Percentiles rank a stretch among this genome's conserved stretches.
phyloP scores from a whole-genome alignment of 2,329 filamentous ascomycete species.

The Dactylellina leptospora region DNA sequence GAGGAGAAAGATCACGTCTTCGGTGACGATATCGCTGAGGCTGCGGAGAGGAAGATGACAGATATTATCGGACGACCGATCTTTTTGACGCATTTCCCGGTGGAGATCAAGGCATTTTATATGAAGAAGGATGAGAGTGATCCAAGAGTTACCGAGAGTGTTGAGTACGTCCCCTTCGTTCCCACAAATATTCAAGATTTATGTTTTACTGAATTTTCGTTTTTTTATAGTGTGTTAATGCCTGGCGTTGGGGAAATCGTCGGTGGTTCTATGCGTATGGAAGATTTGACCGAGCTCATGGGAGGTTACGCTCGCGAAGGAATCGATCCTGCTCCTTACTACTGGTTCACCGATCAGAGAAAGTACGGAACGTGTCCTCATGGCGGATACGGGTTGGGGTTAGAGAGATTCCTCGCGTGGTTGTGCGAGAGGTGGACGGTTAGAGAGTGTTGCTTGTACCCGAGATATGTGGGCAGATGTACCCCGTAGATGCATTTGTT shows the following conservation, averaged over 20 bases:
- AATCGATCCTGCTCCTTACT: conserved; percentile 85
- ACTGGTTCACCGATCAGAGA: conserved; percentile 98
- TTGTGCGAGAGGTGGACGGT: conserved; percentile 70
- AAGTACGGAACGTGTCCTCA: conserved; percentile 95
- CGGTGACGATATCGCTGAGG: conserved; percentile 97
- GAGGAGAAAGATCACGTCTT: conserved; percentile 89
- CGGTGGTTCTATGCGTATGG: conserved; percentile 95
- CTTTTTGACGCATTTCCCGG: conserved; percentile 95
- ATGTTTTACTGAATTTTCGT: not conserved
- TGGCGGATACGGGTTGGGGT: conserved; percentile 89
- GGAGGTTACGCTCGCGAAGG: conserved; percentile 85
- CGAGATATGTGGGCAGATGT: conserved; percentile 81
- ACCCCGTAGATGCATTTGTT: conserved; percentile 68
- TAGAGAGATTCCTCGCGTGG: conserved; percentile 78
- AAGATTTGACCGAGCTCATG: conserved; percentile 87
- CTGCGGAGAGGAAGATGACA: conserved; percentile 95
- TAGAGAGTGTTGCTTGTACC: conserved; percentile 76
- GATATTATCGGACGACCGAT: conserved; percentile 95
- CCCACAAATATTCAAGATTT: not conserved
- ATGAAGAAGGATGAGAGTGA: conserved; percentile 90
- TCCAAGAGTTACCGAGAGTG: conserved; percentile 85
- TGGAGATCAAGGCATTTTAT: conserved; percentile 98
- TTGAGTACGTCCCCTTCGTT: conserved; percentile 66
- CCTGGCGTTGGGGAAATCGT: conserved; percentile 97
- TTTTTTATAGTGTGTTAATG: conserved; percentile 68